Conservation (phyloP, 345 rosid species). For the Citrus unshiu region DNA sequence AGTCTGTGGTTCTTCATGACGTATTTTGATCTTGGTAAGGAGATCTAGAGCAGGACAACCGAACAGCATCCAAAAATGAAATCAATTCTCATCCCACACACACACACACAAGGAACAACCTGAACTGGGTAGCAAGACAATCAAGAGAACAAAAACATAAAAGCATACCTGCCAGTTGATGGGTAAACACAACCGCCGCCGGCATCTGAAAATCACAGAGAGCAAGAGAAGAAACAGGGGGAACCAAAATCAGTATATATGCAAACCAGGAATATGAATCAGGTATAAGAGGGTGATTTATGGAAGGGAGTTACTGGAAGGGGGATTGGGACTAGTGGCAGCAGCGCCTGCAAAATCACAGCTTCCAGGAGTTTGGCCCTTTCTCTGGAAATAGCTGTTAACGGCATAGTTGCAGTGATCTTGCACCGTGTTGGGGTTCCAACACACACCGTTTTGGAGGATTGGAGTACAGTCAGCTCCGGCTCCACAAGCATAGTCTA, state of each 20-base stretch:
- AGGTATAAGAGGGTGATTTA: background rate
- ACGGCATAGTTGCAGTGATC: slow-evolving; percentile 90
- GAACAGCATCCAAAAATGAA: background rate
- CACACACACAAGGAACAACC: background rate
- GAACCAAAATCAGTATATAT: background rate
- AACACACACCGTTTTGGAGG: slow-evolving; percentile 69
- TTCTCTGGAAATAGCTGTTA: slow-evolving; percentile 78
- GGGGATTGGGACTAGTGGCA: slow-evolving; percentile 28
- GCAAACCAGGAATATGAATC: background rate
- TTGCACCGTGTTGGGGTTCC: slow-evolving; percentile 73
- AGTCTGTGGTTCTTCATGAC: background rate
- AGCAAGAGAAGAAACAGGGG: background rate
- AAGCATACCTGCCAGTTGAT: slow-evolving; percentile 58
- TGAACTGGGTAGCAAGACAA: background rate
- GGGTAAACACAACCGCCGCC: slow-evolving; percentile 49
- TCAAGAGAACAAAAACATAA: background rate
- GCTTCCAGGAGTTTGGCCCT: slow-evolving; percentile 48
- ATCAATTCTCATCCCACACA: background rate
- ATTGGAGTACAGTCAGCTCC: slow-evolving; percentile 66
- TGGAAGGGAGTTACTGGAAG: slow-evolving; percentile 34
- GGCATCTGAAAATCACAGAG: slow-evolving; percentile 37
- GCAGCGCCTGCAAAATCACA: slow-evolving; percentile 85
- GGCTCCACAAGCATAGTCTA: slow-evolving; percentile 93
- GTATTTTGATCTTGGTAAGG: background rate
- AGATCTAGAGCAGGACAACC: background rate